These are phyloP conservation scores for Echinochloa phyllopogon DNA, from an alignment of 176 grass and related monocot genomes.

Conservation along the genomic window DNA sequence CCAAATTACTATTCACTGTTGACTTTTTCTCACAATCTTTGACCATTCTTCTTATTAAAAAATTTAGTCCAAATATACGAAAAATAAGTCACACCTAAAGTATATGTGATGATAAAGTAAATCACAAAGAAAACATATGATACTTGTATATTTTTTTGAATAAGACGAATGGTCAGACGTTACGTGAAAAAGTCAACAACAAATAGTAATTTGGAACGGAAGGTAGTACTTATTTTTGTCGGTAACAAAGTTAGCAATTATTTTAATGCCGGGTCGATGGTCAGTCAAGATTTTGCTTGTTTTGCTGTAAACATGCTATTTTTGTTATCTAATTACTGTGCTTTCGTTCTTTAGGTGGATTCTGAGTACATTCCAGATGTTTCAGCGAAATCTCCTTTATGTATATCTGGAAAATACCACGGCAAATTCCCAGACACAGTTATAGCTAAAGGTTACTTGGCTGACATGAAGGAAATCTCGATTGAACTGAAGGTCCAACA, in stretches of 20 bases:
- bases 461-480: slow-evolving; percentile 82
- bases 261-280: background rate
- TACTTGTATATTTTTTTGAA: too few species aligned
- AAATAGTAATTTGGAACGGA: too few species aligned
- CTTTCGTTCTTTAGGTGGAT: slow-evolving; percentile 59
- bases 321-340: slow-evolving; percentile 19
- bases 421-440: slow-evolving; percentile 76
- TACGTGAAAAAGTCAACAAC: too few species aligned
- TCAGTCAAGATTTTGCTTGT: background rate
- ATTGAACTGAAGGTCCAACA: slow-evolving; percentile 87
- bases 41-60: too few species aligned
- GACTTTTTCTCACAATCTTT: too few species aligned
- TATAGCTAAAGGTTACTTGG: slow-evolving; percentile 76
- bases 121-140: too few species aligned
- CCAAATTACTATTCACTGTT: too few species aligned
- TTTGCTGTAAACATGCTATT: background rate
- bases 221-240: background rate
- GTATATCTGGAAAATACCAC: slow-evolving; percentile 84
- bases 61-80: too few species aligned
- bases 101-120: too few species aligned
- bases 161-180: too few species aligned
- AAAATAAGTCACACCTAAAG: too few species aligned
- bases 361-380: slow-evolving; percentile 79
- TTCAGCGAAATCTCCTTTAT: slow-evolving; percentile 66
- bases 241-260: background rate